Percentiles rank a stretch among this genome's conserved stretches.
Evolutionary conservation across 768 basidiomycete species (phyloP).

Genomic region (Russula ochroleuca): DNA sequence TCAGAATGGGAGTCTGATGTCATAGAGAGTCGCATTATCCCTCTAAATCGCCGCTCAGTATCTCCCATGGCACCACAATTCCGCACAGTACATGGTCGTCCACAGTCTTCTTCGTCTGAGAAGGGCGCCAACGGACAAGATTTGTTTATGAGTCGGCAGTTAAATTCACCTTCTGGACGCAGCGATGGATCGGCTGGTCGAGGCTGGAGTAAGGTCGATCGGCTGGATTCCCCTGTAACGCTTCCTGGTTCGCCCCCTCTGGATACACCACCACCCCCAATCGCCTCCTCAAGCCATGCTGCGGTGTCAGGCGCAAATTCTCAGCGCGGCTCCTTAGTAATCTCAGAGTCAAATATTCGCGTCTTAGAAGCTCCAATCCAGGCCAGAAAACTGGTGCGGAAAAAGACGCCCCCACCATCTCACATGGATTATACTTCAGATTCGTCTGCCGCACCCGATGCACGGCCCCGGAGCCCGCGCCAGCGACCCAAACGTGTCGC

Average conservation of each 20-base stretch:
- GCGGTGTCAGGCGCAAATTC: constrained; percentile 33
- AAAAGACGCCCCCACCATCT: constrained; percentile 37
- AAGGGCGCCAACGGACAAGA: constrained; percentile 11
- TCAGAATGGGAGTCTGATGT: constrained; percentile 58
- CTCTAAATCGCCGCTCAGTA: constrained; percentile 60
- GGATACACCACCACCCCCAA: constrained; percentile 37
- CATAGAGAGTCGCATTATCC: constrained; percentile 51
- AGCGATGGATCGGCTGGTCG: constrained; percentile 30
- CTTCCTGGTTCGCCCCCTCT: constrained; percentile 40
- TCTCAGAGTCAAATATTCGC: constrained; percentile 30
- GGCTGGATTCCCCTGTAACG: constrained; percentile 40
- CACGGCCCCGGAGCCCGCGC: constrained; percentile 40
- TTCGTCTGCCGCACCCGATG: constrained; percentile 41
- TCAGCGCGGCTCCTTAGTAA: constrained; percentile 35
- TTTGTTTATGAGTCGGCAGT: background rate
- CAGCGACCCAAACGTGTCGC: constrained; percentile 52
- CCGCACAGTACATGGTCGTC: constrained; percentile 31
- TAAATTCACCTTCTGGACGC: constrained; percentile 19
- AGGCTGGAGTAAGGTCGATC: constrained; percentile 36
- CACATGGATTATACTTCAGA: constrained; percentile 45
- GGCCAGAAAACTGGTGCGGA: constrained; percentile 37
- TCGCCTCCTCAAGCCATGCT: constrained; percentile 29
- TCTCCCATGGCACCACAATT: constrained; percentile 58
- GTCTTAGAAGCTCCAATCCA: constrained; percentile 33
- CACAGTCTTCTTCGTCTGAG: constrained; percentile 36